These are phyloP conservation scores for Penicilliopsis zonata DNA, from an alignment of 495 filamentous ascomycete species.

Conservation along the genomic window DNA sequence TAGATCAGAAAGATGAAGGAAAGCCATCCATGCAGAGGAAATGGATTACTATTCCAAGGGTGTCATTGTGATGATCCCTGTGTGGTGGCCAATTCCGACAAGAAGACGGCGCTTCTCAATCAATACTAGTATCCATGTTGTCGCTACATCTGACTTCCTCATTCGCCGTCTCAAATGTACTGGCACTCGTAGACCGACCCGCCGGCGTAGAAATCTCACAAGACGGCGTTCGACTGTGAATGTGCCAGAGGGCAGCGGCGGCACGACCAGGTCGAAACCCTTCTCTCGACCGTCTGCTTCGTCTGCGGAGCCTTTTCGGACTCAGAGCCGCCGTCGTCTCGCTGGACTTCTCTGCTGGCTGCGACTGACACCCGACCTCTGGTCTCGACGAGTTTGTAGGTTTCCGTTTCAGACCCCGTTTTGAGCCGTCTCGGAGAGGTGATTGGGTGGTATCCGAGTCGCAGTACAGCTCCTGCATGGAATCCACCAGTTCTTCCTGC, in stretches of 20 bases:
- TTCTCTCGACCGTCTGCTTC: conserved; percentile 8
- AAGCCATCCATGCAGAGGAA: too few species aligned
- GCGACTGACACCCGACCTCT: too few species aligned
- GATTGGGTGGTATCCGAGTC: conserved; percentile 8
- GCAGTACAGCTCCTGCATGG: conserved; percentile 18
- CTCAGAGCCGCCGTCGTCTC: conserved; percentile 5
- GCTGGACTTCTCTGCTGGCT: not conserved
- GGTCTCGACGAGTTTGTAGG: too few species aligned
- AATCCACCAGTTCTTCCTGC: conserved; percentile 23
- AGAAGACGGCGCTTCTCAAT: too few species aligned
- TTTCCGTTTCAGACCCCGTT: conserved; percentile 29
- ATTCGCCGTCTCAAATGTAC: conserved; percentile 1
- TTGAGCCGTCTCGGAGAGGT: conserved; percentile 1
- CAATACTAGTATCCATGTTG: conserved; percentile 15
- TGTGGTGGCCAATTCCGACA: conserved; percentile 1
- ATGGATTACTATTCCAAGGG: too few species aligned
- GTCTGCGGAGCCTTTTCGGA: conserved; percentile 17
- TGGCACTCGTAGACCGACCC: conserved; percentile 8
- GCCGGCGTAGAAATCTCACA: conserved; percentile 14
- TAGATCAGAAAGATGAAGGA: too few species aligned
- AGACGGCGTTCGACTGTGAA: conserved; percentile 8
- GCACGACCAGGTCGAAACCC: conserved; percentile 2
- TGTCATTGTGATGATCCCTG: too few species aligned
- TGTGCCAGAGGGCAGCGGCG: conserved; percentile 6
- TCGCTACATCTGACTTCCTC: too few species aligned